Base-by-base conservation (phyloP, 2,329 filamentous ascomycete genomes). In the Dendrostoma leiphaemia region DNA sequence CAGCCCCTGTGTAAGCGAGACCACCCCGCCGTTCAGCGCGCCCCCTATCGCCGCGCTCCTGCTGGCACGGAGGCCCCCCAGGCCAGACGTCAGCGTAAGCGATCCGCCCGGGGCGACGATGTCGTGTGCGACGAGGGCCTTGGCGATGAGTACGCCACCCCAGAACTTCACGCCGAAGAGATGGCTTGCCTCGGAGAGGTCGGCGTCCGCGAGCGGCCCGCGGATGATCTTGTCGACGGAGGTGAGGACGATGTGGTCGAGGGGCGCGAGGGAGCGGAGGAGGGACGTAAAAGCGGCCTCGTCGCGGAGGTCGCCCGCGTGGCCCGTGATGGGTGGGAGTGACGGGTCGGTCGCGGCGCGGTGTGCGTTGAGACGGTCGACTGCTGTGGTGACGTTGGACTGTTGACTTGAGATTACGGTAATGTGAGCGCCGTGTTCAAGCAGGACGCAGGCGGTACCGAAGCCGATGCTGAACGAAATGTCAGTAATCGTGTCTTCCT, bases 101-200 rank as follows among this genome's bases (percentile, higher is more conserved):
- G 71, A 68, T 34, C 71, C 71, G 24, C 70, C 69, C 10, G 67
- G 63, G 41, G 59, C 63, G 47, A 72, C 63, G 37, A 72, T 68
- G 37, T 69, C 67, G 62, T 73, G 63, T 57, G 70, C 71, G 23
- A 64, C 63, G 13, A 71, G 57, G 0, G 69, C 66, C 63, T 73
- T 72, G 13, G 64, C 69, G 9, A 68, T 62, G 1, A 67, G 58
- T 3, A 72, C 60, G 21, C 68, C 66, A 15, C 70, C 71, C 71
- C 69, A 73, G 55, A 73, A 72, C 57, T 73, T 72, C 44, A 72
- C 70, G 9, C 69, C 70, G 53, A 72, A 72, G 3, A 72, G 55
- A 48, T 67, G 45, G 58, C 67, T 67, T 10, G 69, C 69, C 5
- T 69, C 64, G 19, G 65, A 61, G 3, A 73, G 59, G 51, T 70